phyloP scores from a whole-genome alignment of 805 yeast genomes.

The Ogataea methanolica region DNA sequence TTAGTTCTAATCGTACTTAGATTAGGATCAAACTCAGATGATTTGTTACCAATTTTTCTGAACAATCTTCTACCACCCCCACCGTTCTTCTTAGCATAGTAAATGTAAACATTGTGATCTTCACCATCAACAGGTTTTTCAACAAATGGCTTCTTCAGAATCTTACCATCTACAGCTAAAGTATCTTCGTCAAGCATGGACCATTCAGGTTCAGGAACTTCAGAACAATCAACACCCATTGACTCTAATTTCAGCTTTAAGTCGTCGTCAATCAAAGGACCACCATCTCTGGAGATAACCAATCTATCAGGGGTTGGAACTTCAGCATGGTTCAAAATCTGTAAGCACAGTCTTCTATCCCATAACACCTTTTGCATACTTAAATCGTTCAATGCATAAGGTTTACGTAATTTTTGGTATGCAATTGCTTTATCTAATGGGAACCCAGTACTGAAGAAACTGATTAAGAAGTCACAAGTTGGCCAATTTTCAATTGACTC shows the following conservation, averaged over 20 bases:
- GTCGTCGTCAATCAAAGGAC: constrained; percentile 77
- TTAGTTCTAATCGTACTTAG: constrained; percentile 72
- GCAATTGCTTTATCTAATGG: constrained; percentile 94
- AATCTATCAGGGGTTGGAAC: constrained; percentile 89
- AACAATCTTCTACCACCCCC: constrained; percentile 97
- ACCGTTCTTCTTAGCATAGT: constrained; percentile 82
- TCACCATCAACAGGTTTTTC: constrained; percentile 99
- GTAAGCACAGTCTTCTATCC: constrained; percentile 90
- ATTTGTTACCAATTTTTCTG: constrained; percentile 94
- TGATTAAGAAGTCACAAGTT: constrained; percentile 90
- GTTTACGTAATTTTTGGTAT: constrained; percentile 84
- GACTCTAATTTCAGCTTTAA: constrained; percentile 53
- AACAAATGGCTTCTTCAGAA: constrained; percentile 84
- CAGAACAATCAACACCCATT: constrained; percentile 53
- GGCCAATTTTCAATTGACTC: constrained; percentile 98
- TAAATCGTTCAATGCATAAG: constrained; percentile 83
- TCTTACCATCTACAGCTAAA: constrained; percentile 65
- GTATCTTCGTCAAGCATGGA: constrained; percentile 87
- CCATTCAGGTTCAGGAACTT: constrained; percentile 70
- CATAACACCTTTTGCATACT: constrained; percentile 91
- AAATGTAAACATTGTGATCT: constrained; percentile 93
- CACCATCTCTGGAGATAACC: constrained; percentile 94
- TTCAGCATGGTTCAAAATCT: constrained; percentile 69
- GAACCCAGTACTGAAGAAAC: constrained; percentile 93
- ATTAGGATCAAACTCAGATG: constrained; percentile 90